Evolutionary conservation across 768 basidiomycete species (phyloP).

Genomic region (Flagelloscypha sp.): DNA sequence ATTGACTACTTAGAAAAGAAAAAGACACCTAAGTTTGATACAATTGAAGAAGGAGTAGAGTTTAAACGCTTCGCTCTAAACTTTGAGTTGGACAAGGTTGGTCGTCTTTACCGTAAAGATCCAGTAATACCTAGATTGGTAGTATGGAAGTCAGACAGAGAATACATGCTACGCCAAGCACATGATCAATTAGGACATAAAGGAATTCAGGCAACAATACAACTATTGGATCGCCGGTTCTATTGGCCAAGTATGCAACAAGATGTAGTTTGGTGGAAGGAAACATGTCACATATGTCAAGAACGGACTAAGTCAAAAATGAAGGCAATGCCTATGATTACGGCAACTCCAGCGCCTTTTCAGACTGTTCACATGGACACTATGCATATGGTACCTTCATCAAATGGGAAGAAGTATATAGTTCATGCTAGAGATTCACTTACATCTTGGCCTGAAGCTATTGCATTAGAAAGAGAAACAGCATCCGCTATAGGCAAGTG

Average conservation of each 20-base stretch:
- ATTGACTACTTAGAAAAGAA: no score
- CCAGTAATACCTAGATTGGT: no score
- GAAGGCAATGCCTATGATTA: conserved; percentile 10
- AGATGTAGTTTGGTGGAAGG: conserved; percentile 19
- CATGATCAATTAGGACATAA: conserved; percentile 20
- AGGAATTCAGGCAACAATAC: conserved; percentile 13
- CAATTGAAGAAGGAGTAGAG: no score
- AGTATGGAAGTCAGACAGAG: conserved; percentile 11
- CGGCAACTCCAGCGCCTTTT: conserved; percentile 15
- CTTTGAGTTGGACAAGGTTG: no score
- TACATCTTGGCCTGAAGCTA: conserved; percentile 15
- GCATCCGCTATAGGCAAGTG: conserved; percentile 14
- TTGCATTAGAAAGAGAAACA: conserved; percentile 14
- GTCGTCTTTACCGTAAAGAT: no score
- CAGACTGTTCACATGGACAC: conserved; percentile 17
- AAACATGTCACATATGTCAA: conserved; percentile 19
- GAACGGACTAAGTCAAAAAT: conserved; percentile 11
- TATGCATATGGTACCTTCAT: conserved; percentile 13
- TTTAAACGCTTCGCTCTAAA: no score
- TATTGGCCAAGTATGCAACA: conserved; percentile 22
- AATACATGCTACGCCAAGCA: conserved; percentile 13
- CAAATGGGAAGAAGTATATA: conserved; percentile 15
- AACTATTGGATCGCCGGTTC: conserved; percentile 14
- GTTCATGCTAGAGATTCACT: conserved; percentile 15
- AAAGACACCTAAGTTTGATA: no score